Conservation (phyloP, 2,329 filamentous ascomycete genomes). For the Colletotrichum sp. region DNA sequence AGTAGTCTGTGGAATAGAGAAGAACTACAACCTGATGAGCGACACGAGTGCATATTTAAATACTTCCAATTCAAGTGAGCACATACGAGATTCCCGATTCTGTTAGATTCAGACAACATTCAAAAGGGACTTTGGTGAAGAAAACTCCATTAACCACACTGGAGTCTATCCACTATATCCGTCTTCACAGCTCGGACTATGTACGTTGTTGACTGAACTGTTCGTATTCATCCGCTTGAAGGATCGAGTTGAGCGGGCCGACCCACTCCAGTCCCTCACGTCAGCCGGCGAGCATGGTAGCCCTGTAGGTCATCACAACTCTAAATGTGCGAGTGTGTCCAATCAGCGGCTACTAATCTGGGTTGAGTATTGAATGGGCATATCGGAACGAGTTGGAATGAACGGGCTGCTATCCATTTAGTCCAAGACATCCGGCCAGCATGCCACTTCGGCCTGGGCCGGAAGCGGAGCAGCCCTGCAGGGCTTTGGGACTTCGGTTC, state of each 20-base stretch:
- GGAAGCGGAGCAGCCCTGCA: background rate
- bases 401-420: background rate
- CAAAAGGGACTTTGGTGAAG: background rate
- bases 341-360: background rate
- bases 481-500: background rate
- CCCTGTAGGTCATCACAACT: background rate
- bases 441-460: background rate
- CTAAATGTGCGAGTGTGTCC: background rate
- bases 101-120: background rate
- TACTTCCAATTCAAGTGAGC: no score
- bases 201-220: no score
- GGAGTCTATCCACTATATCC: background rate
- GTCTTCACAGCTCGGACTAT: background rate
- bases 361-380: accelerated
- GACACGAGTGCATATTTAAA: background rate
- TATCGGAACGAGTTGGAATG: background rate
- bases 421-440: background rate
- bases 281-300: background rate
- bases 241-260: background rate
- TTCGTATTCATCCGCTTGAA: background rate
- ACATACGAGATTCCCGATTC: background rate
- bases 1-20: background rate
- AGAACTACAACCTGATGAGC: background rate
- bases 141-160: background rate
- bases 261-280: background rate